These are phyloP conservation scores for Aureobasidium sp. DNA, from an alignment of 2,329 filamentous ascomycete species.

Conservation along the genomic window DNA sequence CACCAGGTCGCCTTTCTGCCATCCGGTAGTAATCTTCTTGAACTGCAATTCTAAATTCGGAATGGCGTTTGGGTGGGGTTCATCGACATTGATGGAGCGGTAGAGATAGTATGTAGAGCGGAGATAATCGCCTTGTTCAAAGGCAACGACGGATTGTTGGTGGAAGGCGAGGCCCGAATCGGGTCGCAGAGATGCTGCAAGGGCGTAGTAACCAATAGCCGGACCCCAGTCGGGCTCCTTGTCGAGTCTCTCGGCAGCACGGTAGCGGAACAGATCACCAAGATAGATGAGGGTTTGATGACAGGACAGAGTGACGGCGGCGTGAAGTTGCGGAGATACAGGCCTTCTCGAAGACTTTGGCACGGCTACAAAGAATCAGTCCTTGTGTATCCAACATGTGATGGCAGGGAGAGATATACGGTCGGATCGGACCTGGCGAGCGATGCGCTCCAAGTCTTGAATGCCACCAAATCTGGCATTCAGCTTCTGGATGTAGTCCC, in stretches of 20 bases:
- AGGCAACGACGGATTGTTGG: constrained; percentile 78
- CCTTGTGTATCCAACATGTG: neutral
- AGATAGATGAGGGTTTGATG: constrained; percentile 77
- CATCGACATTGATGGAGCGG: constrained; percentile 63
- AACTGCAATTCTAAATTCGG: constrained; percentile 76
- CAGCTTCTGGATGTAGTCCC: constrained; percentile 71
- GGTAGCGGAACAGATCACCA: constrained; percentile 84
- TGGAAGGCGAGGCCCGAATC: constrained; percentile 76
- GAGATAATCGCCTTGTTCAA: constrained; percentile 69
- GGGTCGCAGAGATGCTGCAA: constrained; percentile 72
- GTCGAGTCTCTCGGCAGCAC: constrained; percentile 60
- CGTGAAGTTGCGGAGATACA: neutral
- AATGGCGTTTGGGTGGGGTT: constrained; percentile 65
- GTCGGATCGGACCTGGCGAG: constrained; percentile 27
- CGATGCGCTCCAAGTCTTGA: constrained; percentile 49
- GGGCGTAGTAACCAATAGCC: constrained; percentile 73
- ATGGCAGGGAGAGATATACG: neutral
- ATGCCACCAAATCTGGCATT: constrained; percentile 51
- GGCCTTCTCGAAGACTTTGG: neutral
- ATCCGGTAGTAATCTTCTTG: constrained; percentile 51
- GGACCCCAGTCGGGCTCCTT: constrained; percentile 69
- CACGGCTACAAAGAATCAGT: neutral
- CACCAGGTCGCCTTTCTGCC: constrained; percentile 47
- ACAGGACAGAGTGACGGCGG: constrained; percentile 37
- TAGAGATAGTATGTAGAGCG: constrained; percentile 85